Evolutionary conservation across 106 monocot species (phyloP).

Genomic region (Posidonia australis): DNA sequence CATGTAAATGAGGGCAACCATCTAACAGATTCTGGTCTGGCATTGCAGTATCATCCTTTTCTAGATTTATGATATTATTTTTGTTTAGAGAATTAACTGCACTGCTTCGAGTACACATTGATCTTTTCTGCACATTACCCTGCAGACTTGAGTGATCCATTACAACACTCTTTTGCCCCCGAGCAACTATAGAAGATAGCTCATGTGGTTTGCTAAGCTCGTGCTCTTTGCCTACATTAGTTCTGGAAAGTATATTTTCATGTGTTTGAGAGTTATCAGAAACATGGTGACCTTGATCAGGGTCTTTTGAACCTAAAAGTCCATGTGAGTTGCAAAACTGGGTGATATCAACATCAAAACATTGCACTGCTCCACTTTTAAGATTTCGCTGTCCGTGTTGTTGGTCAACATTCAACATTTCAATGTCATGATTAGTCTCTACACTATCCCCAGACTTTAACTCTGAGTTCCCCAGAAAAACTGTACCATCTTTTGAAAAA

Average conservation of each 20-base stretch:
- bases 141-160: constrained; percentile 9
- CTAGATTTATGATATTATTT: not conserved
- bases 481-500: constrained; percentile 8
- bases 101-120: constrained; percentile 2
- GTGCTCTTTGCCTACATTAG: not conserved
- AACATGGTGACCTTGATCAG: constrained; percentile 1
- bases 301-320: constrained; percentile 11
- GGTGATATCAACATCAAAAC: constrained; percentile 22
- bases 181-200: constrained; percentile 3
- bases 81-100: not conserved
- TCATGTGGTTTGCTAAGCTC: constrained; percentile 10
- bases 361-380: constrained; percentile 9
- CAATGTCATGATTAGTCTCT: constrained; percentile 21
- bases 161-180: constrained; percentile 13
- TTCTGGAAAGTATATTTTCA: not conserved
- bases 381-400: constrained; percentile 7
- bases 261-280: not conserved
- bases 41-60: constrained; percentile 7
- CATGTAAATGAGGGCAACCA: constrained; percentile 8
- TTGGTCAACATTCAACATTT: constrained; percentile 15
- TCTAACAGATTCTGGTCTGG: not conserved
- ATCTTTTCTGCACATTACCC: constrained; percentile 5
- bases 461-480: constrained; percentile 9
- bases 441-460: constrained; percentile 4
- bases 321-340: not conserved